Base-by-base conservation (phyloP, 2,329 filamentous ascomycete genomes). In the Sarocladium brachiariae region DNA sequence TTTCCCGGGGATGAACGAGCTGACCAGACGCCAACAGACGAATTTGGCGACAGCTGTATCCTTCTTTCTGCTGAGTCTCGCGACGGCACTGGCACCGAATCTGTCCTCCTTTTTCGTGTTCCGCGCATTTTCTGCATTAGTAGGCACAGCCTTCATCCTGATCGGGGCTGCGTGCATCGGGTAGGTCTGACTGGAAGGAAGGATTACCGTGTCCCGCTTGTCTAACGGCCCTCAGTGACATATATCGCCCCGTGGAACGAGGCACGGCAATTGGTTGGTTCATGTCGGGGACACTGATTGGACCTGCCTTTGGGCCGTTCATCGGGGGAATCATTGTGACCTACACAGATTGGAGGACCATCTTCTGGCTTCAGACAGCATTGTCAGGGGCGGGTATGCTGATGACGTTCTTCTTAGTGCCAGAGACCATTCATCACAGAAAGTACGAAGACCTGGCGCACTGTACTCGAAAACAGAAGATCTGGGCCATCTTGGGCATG, bases 301-400 rank as follows among this genome's bases (percentile, higher is more conserved):
- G 86, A 0, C 86, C 87, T 6, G 83, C 81, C 1, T 73, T 86
- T 59, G 85, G 86, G 0, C 79, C 81, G 1, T 86, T 89, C 58
- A 71, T 90, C 9, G 81, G 87, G 50, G 87, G 86, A 21, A 81
- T 89, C 39, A 87, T 92, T 48, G 84, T 90, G 14, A 90, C 86
- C 0, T 89, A 81, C 64, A 73, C 75, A 6, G 78, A 75, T 2
- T 92, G 87, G 87, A 75, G 85, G 16, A 78, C 79, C 37, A 88
- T 90, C 50, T 90, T 89, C 68, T 90, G 85, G 82, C 70, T 91
- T 0, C 86, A 90, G 61, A 81, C 83, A 0, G 86, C 77, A 0
- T 72, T 89, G 5, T 83, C 82, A 0, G 84, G 77, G 2, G 61
- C 77, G 0, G 83, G 79, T 1, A 71, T 76, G 0, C 18, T 83